These are phyloP conservation scores for Naganishia friedmannii DNA, from an alignment of 768 basidiomycete genomes.

Conservation along the genomic window DNA sequence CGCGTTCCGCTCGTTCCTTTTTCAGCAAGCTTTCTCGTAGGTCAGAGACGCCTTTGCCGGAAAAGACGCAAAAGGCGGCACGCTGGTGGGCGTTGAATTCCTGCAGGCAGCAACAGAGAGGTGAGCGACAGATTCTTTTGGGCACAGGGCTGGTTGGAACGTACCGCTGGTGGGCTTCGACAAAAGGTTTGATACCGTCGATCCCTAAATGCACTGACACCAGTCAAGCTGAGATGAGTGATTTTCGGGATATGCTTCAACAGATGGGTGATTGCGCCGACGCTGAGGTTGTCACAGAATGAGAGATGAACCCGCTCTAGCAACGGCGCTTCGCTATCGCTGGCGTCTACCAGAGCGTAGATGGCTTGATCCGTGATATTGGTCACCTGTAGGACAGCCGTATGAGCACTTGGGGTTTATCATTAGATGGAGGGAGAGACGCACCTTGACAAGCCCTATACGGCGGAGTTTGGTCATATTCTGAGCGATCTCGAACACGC, in stretches of 20 bases:
- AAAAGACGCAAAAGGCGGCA: constrained; percentile 91
- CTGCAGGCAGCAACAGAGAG: constrained; percentile 53
- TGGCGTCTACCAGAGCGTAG: constrained; percentile 75
- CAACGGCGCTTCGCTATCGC: constrained; percentile 59
- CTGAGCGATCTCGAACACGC: constrained; percentile 82
- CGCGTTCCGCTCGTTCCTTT: constrained; percentile 27
- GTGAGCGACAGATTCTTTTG: neutral
- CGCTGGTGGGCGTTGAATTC: constrained; percentile 89
- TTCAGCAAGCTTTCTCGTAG: constrained; percentile 67
- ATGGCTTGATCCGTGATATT: constrained; percentile 93
- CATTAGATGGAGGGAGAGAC: constrained; percentile 15
- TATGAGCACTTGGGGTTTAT: neutral
- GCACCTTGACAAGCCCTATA: constrained; percentile 83
- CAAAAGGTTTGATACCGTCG: constrained; percentile 85
- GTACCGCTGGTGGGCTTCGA: constrained; percentile 76
- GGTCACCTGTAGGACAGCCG: constrained; percentile 55
- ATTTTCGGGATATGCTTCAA: constrained; percentile 83
- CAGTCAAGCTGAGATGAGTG: constrained; percentile 94
- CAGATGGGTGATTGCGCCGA: constrained; percentile 84
- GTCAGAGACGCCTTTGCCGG: constrained; percentile 80
- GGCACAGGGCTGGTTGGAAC: constrained; percentile 44
- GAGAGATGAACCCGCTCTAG: constrained; percentile 95
- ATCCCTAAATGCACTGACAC: constrained; percentile 85
- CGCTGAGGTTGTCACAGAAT: constrained; percentile 92
- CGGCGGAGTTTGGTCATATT: constrained; percentile 81